Conservation (phyloP, 2,329 filamentous ascomycete species). For the Fusarium coicis region DNA sequence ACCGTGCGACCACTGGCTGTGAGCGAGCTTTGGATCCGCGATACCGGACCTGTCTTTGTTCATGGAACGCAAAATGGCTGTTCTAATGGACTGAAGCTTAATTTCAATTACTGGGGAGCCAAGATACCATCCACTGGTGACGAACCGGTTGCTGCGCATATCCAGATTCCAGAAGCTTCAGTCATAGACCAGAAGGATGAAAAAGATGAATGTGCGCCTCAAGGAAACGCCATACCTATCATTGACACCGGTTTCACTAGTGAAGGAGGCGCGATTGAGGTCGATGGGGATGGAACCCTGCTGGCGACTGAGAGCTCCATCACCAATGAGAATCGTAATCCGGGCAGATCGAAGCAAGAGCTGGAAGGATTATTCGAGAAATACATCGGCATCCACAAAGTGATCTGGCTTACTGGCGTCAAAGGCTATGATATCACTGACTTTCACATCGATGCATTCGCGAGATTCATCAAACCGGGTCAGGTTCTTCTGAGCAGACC, state of each 20-base stretch:
- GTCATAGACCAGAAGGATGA: background rate
- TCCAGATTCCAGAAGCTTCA: background rate
- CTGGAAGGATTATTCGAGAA: constrained; percentile 38
- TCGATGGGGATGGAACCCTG: constrained; percentile 46
- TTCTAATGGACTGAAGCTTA: constrained; percentile 36
- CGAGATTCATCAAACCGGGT: constrained; percentile 41
- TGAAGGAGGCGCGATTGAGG: constrained; percentile 45
- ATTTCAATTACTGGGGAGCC: constrained; percentile 47
- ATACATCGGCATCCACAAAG: constrained; percentile 40
- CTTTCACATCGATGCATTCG: constrained; percentile 45
- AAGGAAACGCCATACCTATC: background rate
- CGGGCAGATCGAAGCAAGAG: constrained; percentile 20
- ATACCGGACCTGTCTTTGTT: constrained; percentile 43
- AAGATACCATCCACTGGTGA: constrained; percentile 26
- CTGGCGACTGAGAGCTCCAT: constrained; percentile 45
- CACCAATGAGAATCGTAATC: constrained; percentile 46
- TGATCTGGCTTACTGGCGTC: constrained; percentile 45
- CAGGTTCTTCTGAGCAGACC: constrained; percentile 39
- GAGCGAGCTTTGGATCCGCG: constrained; percentile 45
- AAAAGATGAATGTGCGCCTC: background rate
- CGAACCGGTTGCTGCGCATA: constrained; percentile 14
- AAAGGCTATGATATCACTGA: constrained; percentile 42
- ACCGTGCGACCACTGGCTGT: constrained; percentile 3
- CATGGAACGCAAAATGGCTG: background rate
- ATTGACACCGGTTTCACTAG: constrained; percentile 18